phyloP scores from a whole-genome alignment of 2,329 filamentous ascomycete genomes.

The Bipolaris sorokiniana region DNA sequence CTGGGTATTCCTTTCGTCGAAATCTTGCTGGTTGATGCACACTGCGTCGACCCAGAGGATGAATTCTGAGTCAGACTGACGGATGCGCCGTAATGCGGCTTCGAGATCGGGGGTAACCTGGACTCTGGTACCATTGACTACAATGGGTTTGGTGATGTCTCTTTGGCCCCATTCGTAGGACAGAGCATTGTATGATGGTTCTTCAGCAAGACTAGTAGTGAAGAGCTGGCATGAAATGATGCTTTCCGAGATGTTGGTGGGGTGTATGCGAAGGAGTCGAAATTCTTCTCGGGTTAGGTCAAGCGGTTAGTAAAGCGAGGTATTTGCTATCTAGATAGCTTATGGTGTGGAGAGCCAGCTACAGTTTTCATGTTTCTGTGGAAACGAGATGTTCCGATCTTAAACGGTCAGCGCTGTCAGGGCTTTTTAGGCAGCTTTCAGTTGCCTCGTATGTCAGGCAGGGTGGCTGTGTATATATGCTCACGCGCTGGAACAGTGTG shows the following conservation, averaged over 20 bases:
- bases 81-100: neutral
- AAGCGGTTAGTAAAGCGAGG: neutral
- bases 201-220: constrained; percentile 3
- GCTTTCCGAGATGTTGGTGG: neutral
- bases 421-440: neutral
- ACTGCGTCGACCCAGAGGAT: constrained; percentile 5
- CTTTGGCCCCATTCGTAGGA: constrained; percentile 18
- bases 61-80: neutral
- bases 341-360: neutral
- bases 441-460: neutral
- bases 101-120: constrained; percentile 1
- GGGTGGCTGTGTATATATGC: neutral
- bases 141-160: neutral
- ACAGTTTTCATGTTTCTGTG: neutral
- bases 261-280: neutral
- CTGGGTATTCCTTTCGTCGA: neutral
- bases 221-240: neutral
- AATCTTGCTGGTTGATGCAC: constrained; percentile 2
- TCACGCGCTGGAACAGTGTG: too few relatives aligned
- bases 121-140: neutral
- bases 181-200: constrained; percentile 13
- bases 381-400: neutral
- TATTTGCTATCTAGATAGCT: neutral
- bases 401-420: neutral
- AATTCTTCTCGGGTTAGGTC: neutral